phyloP scores from a whole-genome alignment of 2,329 filamentous ascomycete genomes.

The Trichoderma cornu-damae region DNA sequence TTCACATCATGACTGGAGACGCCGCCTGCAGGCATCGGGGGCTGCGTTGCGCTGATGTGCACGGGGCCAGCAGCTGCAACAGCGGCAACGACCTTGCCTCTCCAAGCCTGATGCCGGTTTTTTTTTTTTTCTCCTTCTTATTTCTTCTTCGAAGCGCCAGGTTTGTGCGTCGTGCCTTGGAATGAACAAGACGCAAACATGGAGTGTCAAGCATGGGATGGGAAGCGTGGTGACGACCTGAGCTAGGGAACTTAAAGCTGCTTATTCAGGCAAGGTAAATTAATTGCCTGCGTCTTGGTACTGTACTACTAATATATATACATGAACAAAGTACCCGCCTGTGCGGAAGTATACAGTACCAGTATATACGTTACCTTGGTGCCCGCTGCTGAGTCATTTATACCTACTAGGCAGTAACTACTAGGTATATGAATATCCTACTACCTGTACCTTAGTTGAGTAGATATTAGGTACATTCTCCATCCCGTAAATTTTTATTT shows the following conservation, averaged over 20 bases:
- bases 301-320: background rate
- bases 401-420: no score
- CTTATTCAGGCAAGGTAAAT: slow-evolving; percentile 8
- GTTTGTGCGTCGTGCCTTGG: slow-evolving; percentile 9
- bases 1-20: slow-evolving; percentile 39
- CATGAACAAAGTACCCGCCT: background rate
- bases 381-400: no score
- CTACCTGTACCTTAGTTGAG: no score
- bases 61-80: slow-evolving; percentile 24
- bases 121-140: no score
- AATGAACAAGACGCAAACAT: slow-evolving; percentile 7
- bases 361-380: no score
- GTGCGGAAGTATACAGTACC: no score
- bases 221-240: slow-evolving; percentile 12
- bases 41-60: slow-evolving; percentile 25
- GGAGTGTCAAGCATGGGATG: slow-evolving; percentile 9
- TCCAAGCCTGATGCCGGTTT: slow-evolving; percentile 4
- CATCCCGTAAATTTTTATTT: no score
- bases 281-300: no score
- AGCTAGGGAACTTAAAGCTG: slow-evolving; percentile 12
- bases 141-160: slow-evolving; percentile 5
- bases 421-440: no score
- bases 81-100: slow-evolving; percentile 9
- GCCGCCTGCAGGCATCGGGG: slow-evolving; percentile 39
- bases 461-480: no score